A percentile compares a stretch with the other conserved stretches of the same genome.
Conservation (phyloP, 345 rosid species). For the Linum trigynum region DNA sequence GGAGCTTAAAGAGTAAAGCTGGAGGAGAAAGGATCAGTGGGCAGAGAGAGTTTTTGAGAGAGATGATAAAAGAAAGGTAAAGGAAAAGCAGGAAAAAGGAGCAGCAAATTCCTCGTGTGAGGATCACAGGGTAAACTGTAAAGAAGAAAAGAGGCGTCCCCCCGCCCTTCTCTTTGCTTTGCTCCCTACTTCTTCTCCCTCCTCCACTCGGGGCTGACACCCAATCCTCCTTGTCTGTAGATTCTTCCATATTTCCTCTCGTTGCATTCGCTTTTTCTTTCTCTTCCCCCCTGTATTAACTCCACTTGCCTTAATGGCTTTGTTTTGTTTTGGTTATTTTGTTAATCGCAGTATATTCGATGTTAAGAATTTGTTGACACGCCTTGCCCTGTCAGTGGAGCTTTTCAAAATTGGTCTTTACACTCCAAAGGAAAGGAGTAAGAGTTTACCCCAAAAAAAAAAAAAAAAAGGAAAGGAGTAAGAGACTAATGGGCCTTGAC, state of each 20-base stretch:
- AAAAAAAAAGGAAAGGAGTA: too few species aligned
- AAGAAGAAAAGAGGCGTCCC: not conserved
- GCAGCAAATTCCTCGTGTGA: not conserved
- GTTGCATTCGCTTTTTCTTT: not conserved
- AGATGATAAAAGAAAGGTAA: too few species aligned
- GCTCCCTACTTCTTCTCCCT: not conserved
- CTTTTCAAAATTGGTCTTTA: too few species aligned
- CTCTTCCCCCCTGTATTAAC: not conserved
- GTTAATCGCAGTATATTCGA: not conserved
- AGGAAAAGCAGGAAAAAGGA: not conserved
- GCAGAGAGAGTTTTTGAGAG: too few species aligned
- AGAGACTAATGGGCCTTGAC: too few species aligned
- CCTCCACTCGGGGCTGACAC: not conserved
- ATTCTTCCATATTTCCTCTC: not conserved
- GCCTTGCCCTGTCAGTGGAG: too few species aligned
- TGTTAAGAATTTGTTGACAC: too few species aligned
- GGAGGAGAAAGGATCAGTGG: not conserved
- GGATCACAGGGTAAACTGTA: not conserved
- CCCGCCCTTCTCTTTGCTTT: not conserved
- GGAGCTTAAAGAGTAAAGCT: not conserved
- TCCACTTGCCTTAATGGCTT: not conserved
- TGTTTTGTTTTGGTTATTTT: too few species aligned
- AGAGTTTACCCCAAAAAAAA: too few species aligned
- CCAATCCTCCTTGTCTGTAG: not conserved
- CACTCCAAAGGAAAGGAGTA: too few species aligned